Evolutionary conservation across 108 stramenopile species (phyloP), one percentile per base, ranked within the genome.

Genomic region (Epithemia pelagica): DNA sequence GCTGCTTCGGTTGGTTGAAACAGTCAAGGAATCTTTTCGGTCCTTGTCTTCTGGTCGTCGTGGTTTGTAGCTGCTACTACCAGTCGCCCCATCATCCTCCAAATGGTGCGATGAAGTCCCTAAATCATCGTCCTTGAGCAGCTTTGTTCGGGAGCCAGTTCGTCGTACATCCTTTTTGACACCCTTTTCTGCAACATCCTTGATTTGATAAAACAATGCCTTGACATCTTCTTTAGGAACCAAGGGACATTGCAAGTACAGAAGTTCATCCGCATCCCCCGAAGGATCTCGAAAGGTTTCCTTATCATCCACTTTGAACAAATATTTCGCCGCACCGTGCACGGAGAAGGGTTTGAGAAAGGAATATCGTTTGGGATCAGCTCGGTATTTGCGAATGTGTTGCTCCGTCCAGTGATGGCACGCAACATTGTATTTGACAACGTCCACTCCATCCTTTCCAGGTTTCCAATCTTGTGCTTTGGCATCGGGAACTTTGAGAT

Each of bases 191-290:
- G 32, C 19, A 28, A 52, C 64, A 29, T 28, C 28, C 30, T 67
- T 57, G 22, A n/a, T 31, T 67, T 67, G 24, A 24, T 27, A 25
- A 25, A 75, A 54, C 1, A 63, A 55, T 65, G 73, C 72, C n/a
- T 76, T 68, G 24, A 81, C 80, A 8, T 75, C 54, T 28, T 81
- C 80, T 64, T 76, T 76, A 26, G 75, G 75, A 52, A 76, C 75
- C 54, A 76, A 74, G 0, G 80, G 80, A n/a, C 64, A 22, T 58
- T 81, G 80, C 20, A 81, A 64, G 67, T 81, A 81, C 8, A 65
- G 53, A 0, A 57, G 25, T 22, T 79, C 74, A 26, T 52, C 54
- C 15, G 7, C 61, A 29, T 65, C 57, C 8, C 51, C 62, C n/a
- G 53, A 58, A 20, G 64, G 62, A 57, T 64, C 52, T 27, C 68